These are phyloP conservation scores for Rhizopogon rudus DNA, from an alignment of 768 basidiomycete species.

Conservation along the genomic window DNA sequence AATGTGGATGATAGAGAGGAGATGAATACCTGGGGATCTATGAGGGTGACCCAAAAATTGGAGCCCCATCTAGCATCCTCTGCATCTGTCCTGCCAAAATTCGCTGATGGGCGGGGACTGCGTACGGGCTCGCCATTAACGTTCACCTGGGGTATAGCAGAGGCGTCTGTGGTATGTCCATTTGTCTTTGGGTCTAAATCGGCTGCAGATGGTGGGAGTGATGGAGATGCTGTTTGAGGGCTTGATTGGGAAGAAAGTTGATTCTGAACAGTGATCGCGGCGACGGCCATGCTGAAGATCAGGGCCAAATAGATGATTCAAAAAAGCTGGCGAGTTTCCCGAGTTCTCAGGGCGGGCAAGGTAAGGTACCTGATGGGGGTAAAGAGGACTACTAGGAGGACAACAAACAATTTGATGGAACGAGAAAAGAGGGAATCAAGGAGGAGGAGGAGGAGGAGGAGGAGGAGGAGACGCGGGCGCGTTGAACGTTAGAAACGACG, in stretches of 20 bases:
- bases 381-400: not conserved
- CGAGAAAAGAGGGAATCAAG: no score
- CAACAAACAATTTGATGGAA: no score
- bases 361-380: not conserved
- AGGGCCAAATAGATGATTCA: not conserved
- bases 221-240: not conserved
- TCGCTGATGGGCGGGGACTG: constrained; percentile 28
- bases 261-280: constrained; percentile 14
- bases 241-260: constrained; percentile 3
- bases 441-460: no score
- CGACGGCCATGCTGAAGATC: not conserved
- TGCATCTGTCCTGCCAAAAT: constrained; percentile 15
- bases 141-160: constrained; percentile 30
- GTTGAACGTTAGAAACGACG: no score
- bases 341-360: not conserved
- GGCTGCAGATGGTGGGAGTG: constrained; percentile 5
- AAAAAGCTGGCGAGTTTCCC: not conserved
- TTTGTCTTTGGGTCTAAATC: constrained; percentile 8
- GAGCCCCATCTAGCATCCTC: constrained; percentile 70
- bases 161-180: constrained; percentile 3
- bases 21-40: constrained; percentile 74
- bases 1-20: constrained; percentile 6
- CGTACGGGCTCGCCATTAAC: constrained; percentile 28
- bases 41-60: constrained; percentile 92
- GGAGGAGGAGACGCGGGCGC: no score